phyloP scores from a whole-genome alignment of 306 rosid species.

The Quillaja saponaria region DNA sequence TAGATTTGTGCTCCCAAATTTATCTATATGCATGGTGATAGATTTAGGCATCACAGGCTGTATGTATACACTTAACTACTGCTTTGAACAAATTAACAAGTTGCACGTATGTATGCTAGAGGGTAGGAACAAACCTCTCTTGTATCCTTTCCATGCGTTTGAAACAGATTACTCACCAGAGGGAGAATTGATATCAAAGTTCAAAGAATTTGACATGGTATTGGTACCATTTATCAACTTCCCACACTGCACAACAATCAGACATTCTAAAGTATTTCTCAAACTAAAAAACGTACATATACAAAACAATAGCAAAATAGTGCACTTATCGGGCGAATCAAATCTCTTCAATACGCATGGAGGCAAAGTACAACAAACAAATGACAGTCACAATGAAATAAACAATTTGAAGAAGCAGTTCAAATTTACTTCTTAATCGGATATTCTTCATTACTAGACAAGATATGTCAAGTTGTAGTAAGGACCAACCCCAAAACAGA shows the following conservation, averaged over 20 bases:
- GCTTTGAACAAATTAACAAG: too few species aligned
- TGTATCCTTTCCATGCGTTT: neutral
- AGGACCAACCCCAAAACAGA: neutral
- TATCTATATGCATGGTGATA: too few species aligned
- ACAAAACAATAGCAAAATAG: constrained; percentile 10
- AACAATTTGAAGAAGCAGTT: constrained; percentile 21
- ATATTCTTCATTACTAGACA: constrained; percentile 18
- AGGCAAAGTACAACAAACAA: constrained; percentile 28
- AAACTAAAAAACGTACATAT: neutral
- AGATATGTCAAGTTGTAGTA: constrained; percentile 15
- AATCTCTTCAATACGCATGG: constrained; percentile 25
- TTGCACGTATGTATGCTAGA: too few species aligned
- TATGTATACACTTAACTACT: too few species aligned
- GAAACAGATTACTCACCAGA: constrained; percentile 3
- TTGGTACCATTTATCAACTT: neutral
- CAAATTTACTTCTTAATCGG: constrained; percentile 19
- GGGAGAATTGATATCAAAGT: neutral
- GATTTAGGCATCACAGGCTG: too few species aligned
- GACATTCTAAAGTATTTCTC: constrained; percentile 8
- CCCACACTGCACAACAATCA: neutral
- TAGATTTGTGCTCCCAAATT: too few species aligned
- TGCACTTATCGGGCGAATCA: constrained; percentile 12
- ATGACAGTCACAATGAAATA: constrained; percentile 27
- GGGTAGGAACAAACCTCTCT: too few species aligned
- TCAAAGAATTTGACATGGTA: neutral